phyloP scores from a whole-genome alignment of 2,329 filamentous ascomycete species.

The Xylariales sp. region DNA sequence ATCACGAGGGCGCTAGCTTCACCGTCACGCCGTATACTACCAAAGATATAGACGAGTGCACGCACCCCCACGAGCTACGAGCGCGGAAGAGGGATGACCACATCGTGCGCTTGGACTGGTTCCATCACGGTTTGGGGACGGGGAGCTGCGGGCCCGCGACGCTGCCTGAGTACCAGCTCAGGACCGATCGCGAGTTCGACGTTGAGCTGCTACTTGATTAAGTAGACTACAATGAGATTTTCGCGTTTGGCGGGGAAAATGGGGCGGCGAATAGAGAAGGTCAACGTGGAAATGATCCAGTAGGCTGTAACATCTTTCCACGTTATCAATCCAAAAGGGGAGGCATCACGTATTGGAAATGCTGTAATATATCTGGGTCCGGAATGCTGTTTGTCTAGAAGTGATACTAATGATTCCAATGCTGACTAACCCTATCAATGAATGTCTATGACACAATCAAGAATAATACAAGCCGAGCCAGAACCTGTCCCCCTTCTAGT shows the following conservation, averaged over 20 bases:
- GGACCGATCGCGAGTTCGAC: conserved; percentile 56
- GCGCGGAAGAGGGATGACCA: conserved; percentile 62
- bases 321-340: neutral
- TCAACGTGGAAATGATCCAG: neutral
- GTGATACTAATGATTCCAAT: conserved; percentile 23
- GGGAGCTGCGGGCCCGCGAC: conserved; percentile 71
- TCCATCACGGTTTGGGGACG: conserved; percentile 71
- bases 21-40: conserved; percentile 66
- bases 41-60: conserved; percentile 62
- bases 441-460: conserved; percentile 1
- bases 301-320: neutral
- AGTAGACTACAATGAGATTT: conserved; percentile 33
- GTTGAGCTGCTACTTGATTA: conserved; percentile 59
- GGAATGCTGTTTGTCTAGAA: neutral
- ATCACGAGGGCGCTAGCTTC: conserved; percentile 65
- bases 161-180: conserved; percentile 60
- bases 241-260: neutral
- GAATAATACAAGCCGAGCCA: neutral
- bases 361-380: neutral
- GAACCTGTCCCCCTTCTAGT: neutral
- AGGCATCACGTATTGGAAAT: neutral
- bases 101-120: conserved; percentile 69
- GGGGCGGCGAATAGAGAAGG: neutral
- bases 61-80: conserved; percentile 71
- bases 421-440: conserved; percentile 11